phyloP scores from a whole-genome alignment of 768 basidiomycete species.

The Leccinum boreale region DNA sequence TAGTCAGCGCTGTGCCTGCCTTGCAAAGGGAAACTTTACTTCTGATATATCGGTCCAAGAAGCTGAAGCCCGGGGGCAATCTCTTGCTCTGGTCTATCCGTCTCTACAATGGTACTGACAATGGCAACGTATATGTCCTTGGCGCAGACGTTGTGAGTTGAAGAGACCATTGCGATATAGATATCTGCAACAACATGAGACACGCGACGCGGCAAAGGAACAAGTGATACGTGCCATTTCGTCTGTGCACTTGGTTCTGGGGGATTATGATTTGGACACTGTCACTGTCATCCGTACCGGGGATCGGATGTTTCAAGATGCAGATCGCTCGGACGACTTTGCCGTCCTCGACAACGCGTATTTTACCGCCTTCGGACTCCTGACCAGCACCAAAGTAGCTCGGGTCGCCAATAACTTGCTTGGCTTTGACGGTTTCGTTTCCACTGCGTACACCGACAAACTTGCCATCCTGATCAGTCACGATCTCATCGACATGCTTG shows the following conservation, averaged over 20 bases:
- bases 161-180: conserved; percentile 96
- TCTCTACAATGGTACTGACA: conserved; percentile 98
- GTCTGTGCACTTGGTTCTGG: conserved; percentile 92
- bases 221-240: conserved; percentile 65
- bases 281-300: conserved; percentile 93
- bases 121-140: conserved; percentile 96
- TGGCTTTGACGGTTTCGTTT: conserved; percentile 91
- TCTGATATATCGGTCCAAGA: conserved; percentile 89
- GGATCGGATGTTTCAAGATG: conserved; percentile 96
- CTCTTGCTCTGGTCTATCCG: conserved; percentile 86
- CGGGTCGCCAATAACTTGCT: conserved; percentile 96
- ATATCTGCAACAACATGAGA: conserved; percentile 62
- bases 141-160: conserved; percentile 96
- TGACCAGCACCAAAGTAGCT: conserved; percentile 89
- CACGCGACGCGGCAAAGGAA: neutral
- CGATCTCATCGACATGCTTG: conserved; percentile 88
- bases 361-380: conserved; percentile 63
- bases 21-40: conserved; percentile 48
- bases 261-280: conserved; percentile 98
- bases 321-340: conserved; percentile 97
- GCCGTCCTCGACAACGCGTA: conserved; percentile 87
- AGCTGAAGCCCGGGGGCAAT: conserved; percentile 90
- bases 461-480: conserved; percentile 80
- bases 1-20: conserved; percentile 6
- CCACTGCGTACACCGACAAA: conserved; percentile 92